phyloP scores from a whole-genome alignment of 148 eudicot species.

The Vaccinium myrtillus region DNA sequence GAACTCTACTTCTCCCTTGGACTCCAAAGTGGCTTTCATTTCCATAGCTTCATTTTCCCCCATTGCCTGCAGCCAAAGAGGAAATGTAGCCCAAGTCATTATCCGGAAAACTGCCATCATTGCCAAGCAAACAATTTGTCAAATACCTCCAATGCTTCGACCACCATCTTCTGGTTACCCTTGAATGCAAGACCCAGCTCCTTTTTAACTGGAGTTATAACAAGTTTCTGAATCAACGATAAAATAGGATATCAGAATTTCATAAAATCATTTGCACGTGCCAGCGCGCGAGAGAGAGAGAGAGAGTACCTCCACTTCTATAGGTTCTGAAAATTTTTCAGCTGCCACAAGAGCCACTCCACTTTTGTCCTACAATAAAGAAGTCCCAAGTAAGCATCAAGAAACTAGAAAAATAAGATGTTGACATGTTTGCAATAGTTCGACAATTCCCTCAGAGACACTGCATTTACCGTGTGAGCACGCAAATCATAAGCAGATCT shows the following conservation, averaged over 20 bases:
- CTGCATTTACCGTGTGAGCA: constrained; percentile 72
- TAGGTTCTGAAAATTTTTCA: constrained; percentile 80
- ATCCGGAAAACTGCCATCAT: neutral
- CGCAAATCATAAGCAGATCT: constrained; percentile 87
- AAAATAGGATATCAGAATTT: neutral
- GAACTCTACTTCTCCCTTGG: constrained; percentile 74
- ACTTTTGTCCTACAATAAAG: constrained; percentile 65
- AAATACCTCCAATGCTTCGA: constrained; percentile 87
- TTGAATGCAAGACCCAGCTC: constrained; percentile 94
- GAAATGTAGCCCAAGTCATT: neutral
- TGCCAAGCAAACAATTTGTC: neutral
- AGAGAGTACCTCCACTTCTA: constrained; percentile 77
- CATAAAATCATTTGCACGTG: neutral
- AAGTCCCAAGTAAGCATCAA: neutral
- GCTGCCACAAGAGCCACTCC: constrained; percentile 87
- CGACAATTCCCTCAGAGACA: neutral
- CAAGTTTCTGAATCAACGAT: constrained; percentile 63
- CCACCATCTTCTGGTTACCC: constrained; percentile 83
- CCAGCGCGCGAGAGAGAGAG: constrained; percentile 15
- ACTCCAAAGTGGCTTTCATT: constrained; percentile 76
- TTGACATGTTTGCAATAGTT: neutral
- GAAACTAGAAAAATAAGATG: neutral
- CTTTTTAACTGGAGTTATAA: constrained; percentile 76
- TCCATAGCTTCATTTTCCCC: constrained; percentile 90
- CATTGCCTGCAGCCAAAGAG: constrained; percentile 61